phyloP scores from a whole-genome alignment of 352 stramenopile species.

The Stramenopiles sp. region DNA sequence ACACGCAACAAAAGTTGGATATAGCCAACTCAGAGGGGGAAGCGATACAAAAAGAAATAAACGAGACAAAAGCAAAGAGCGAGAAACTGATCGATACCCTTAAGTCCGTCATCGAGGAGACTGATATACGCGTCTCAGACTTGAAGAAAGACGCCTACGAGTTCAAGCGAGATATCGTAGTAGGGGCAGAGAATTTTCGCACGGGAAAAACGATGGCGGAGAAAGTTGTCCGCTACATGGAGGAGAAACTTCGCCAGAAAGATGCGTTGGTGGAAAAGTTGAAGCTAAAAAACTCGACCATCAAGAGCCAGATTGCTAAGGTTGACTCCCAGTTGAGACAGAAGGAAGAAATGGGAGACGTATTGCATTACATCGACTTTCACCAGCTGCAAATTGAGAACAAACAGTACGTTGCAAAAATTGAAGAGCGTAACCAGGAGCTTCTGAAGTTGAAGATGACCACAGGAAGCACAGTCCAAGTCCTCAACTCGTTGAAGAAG shows the following conservation, averaged over 20 bases:
- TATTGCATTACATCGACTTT: constrained; percentile 85
- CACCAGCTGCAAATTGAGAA: constrained; percentile 88
- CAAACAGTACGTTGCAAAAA: constrained; percentile 80
- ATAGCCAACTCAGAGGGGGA: constrained; percentile 62
- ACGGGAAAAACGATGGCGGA: constrained; percentile 74
- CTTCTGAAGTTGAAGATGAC: constrained; percentile 69
- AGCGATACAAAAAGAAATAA: constrained; percentile 49
- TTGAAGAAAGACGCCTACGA: constrained; percentile 86
- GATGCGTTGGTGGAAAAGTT: constrained; percentile 76
- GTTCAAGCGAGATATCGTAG: constrained; percentile 81
- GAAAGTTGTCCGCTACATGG: constrained; percentile 81
- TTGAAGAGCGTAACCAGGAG: constrained; percentile 80
- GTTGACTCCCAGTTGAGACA: constrained; percentile 64
- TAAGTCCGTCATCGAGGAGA: constrained; percentile 68
- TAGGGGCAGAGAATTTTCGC: constrained; percentile 72
- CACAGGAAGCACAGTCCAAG: constrained; percentile 59
- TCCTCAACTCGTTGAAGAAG: constrained; percentile 70
- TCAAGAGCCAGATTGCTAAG: constrained; percentile 73
- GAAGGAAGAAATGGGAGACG: constrained; percentile 83
- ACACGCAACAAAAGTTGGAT: constrained; percentile 75
- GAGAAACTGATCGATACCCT: constrained; percentile 80
- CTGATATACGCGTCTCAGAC: constrained; percentile 73
- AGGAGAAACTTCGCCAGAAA: constrained; percentile 72
- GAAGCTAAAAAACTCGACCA: constrained; percentile 69
- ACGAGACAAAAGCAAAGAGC: constrained; percentile 61